phyloP scores from a whole-genome alignment of 2,329 filamentous ascomycete species.

The Aspergillus novoparasiticus region DNA sequence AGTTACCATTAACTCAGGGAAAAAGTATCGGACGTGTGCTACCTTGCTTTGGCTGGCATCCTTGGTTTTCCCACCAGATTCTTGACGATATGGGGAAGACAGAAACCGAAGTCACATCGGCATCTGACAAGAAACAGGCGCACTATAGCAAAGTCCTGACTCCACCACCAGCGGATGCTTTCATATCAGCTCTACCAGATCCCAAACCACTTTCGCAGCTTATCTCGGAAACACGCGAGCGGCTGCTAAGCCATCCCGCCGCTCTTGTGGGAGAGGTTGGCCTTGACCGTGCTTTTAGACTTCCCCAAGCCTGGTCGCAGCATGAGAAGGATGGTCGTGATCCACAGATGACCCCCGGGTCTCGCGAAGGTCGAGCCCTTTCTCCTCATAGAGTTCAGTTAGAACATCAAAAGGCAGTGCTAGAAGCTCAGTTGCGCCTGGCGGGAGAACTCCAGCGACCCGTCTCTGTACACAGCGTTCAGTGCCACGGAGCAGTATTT shows the following conservation, averaged over 20 bases:
- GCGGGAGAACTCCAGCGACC: conserved; percentile 61
- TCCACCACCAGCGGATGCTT: conserved; percentile 48
- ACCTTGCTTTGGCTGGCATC: conserved; percentile 69
- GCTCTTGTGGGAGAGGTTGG: conserved; percentile 66
- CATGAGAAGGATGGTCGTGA: conserved; percentile 36
- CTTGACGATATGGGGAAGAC: conserved; percentile 45
- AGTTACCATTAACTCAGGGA: conserved; percentile 4
- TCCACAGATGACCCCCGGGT: conserved; percentile 57
- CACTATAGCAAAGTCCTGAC: conserved; percentile 61
- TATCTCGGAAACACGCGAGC: conserved; percentile 51
- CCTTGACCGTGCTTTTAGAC: conserved; percentile 62
- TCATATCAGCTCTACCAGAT: conserved; percentile 55
- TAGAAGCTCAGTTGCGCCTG: conserved; percentile 60
- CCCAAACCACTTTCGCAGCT: conserved; percentile 57
- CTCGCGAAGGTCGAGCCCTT: conserved; percentile 60
- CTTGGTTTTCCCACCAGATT: conserved; percentile 68
- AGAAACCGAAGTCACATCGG: conserved; percentile 14
- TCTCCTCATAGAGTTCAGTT: conserved; percentile 60
- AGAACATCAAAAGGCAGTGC: conserved; percentile 59
- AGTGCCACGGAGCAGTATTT: conserved; percentile 62
- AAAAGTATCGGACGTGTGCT: conserved; percentile 50
- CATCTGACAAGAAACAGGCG: conserved; percentile 34
- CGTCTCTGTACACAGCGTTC: conserved; percentile 65
- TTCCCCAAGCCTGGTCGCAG: conserved; percentile 55
- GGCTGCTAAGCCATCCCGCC: conserved; percentile 54